Evolutionary conservation across 2,329 filamentous ascomycete species (phyloP).

Genomic region (Cytospora leucostoma): DNA sequence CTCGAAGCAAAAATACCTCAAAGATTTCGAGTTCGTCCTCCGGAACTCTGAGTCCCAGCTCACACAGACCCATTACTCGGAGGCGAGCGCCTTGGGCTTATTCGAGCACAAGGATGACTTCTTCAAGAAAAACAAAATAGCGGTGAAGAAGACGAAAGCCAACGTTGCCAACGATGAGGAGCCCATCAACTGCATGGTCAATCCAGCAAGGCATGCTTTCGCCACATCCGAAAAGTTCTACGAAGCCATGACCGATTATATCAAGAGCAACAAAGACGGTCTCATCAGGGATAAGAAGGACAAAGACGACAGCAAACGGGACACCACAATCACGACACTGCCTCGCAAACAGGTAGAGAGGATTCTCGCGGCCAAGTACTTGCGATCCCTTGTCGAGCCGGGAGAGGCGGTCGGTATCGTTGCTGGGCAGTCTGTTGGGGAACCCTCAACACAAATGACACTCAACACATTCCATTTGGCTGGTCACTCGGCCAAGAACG

Average conservation of each 20-base stretch:
- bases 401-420: slow-evolving; percentile 97
- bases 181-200: slow-evolving; percentile 71
- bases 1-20: slow-evolving; percentile 88
- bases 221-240: slow-evolving; percentile 90
- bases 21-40: slow-evolving; percentile 86
- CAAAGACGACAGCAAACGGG: slow-evolving; percentile 40
- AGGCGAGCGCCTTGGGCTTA: slow-evolving; percentile 46
- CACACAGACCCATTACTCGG: slow-evolving; percentile 69
- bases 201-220: slow-evolving; percentile 77
- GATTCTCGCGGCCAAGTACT: slow-evolving; percentile 88
- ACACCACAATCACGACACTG: slow-evolving; percentile 40
- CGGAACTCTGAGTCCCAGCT: slow-evolving; percentile 82
- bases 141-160: slow-evolving; percentile 69
- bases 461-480: slow-evolving; percentile 99
- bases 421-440: slow-evolving; percentile 93
- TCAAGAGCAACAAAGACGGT: slow-evolving; percentile 72
- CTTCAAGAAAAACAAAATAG: slow-evolving; percentile 78
- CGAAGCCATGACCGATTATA: slow-evolving; percentile 69
- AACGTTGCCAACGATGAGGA: slow-evolving; percentile 64
- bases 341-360: slow-evolving; percentile 76
- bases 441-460: slow-evolving; percentile 99
- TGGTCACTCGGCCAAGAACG: slow-evolving; percentile 97
- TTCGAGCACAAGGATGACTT: slow-evolving; percentile 61
- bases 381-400: slow-evolving; percentile 88
- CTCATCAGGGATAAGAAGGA: slow-evolving; percentile 55